Base-by-base conservation (phyloP, 768 basidiomycete species). In the Tricholoma sp. region DNA sequence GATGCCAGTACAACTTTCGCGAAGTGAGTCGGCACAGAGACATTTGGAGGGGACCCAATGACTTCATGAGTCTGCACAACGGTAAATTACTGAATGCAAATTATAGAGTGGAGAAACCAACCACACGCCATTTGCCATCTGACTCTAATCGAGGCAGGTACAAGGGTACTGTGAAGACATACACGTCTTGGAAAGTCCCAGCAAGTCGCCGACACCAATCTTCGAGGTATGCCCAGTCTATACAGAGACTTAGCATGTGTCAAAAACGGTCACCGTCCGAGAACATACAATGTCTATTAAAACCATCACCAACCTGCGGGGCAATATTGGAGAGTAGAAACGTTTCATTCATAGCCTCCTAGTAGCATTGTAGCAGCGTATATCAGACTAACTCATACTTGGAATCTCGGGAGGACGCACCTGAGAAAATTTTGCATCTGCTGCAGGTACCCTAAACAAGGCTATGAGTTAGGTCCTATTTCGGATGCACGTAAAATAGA, bases 221-320 rank as follows among this genome's bases (percentile, higher is more conserved):
- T 71, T 97, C 93, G 13, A 96, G 72, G 69, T 95, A 97, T 9
- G 94, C 95, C 95, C 95, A 98, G 68, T 98, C 94, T 97, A 61
- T 6, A 8, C 18, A 54, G 24, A 50, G 44, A 29, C 50, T 49
- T 32, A 49, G n/a, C n/a, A 37, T 18, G 57, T 36, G 54, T 54
- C 32, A 42, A 20, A 28, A 34, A 24, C 28, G 31, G 36, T 4
- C 10, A 15, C 15, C 33, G 20, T 50, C 37, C 33, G 1, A 28
- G 50, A 13, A 76, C 85, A 58, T 63, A 94, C 95, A 99, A 67
- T 98, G 94, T 54, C 97, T 80, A 67, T 98, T 99, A 78, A 98
- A 99, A 0, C 96, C 97, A 39, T 83, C 91, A 1, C 97, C 97
- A 24, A 99, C 94, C 79, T 99, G 97, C 42, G 97, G 97, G 4